These are phyloP conservation scores for Candida sakaeoensis DNA, from an alignment of 805 yeast species.

Conservation along the genomic window DNA sequence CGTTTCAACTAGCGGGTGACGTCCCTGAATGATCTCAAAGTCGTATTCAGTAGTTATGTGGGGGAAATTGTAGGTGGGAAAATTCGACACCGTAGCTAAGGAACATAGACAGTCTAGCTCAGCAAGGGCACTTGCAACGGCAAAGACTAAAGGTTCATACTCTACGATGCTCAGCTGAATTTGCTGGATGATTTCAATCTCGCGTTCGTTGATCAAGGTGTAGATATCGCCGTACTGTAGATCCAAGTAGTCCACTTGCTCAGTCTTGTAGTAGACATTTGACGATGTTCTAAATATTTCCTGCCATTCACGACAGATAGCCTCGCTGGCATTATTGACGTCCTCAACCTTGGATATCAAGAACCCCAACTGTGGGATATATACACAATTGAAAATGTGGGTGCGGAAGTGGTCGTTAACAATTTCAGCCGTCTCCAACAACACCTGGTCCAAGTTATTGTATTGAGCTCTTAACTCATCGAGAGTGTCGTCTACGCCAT, in stretches of 20 bases:
- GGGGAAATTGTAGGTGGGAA: slow-evolving; percentile 6
- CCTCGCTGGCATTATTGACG: background rate
- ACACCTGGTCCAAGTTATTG: slow-evolving; percentile 7
- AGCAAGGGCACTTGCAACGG: background rate
- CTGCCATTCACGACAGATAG: slow-evolving; percentile 3
- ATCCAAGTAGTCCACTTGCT: slow-evolving; percentile 5
- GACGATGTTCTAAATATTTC: slow-evolving; percentile 9
- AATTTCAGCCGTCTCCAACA: slow-evolving; percentile 3
- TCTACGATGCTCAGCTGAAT: slow-evolving; percentile 4
- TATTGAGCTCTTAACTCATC: slow-evolving; percentile 8
- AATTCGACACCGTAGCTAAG: slow-evolving; percentile 6
- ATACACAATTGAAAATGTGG: slow-evolving; percentile 7
- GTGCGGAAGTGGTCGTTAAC: slow-evolving; percentile 1
- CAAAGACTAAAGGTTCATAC: background rate
- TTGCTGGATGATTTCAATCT: slow-evolving; percentile 11
- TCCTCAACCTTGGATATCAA: slow-evolving; percentile 7
- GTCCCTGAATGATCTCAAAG: slow-evolving; percentile 35
- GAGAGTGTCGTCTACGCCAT: slow-evolving; percentile 8
- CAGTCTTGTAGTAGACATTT: slow-evolving; percentile 7
- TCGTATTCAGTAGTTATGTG: background rate
- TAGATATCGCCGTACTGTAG: slow-evolving; percentile 10
- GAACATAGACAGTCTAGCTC: slow-evolving; percentile 11
- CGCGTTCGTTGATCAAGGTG: slow-evolving; percentile 9
- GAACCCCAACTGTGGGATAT: slow-evolving; percentile 11
- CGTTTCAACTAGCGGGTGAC: slow-evolving; percentile 47